Conservation (phyloP, 1,284 basidiomycete species). For the Inonotus obliquus region DNA sequence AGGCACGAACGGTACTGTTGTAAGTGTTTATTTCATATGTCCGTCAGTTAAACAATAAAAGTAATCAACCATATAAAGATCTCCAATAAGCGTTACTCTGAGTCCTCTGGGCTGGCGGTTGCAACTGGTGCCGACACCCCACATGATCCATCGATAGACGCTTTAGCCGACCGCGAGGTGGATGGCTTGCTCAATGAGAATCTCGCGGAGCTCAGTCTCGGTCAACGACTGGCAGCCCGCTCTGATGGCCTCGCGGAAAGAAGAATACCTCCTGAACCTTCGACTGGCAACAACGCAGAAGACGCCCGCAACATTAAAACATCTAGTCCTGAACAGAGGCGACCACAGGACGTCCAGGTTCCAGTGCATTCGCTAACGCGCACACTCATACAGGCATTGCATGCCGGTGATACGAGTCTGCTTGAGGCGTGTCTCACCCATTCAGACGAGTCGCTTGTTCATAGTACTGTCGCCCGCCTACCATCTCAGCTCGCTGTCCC, state of each 20-base stretch:
- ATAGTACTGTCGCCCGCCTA: slow-evolving; percentile 84
- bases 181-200: slow-evolving; percentile 78
- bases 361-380: slow-evolving; percentile 89
- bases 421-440: slow-evolving; percentile 88
- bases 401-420: slow-evolving; percentile 88
- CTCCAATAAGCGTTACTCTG: slow-evolving; percentile 55
- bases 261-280: slow-evolving; percentile 23
- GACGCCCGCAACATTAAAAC: slow-evolving; percentile 7
- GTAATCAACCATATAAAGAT: slow-evolving; percentile 27
- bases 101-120: slow-evolving; percentile 55
- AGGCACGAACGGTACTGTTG: slow-evolving; percentile 15
- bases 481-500: slow-evolving; percentile 89
- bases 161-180: slow-evolving; percentile 41
- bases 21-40: slow-evolving; percentile 18
- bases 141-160: slow-evolving; percentile 54
- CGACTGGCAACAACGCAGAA: slow-evolving; percentile 45
- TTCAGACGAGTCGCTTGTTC: slow-evolving; percentile 77
- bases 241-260: slow-evolving; percentile 41
- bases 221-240: slow-evolving; percentile 77
- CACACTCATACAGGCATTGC: slow-evolving; percentile 93
- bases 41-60: not conserved
- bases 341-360: slow-evolving; percentile 29
- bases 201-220: slow-evolving; percentile 84
- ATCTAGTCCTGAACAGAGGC: not conserved
- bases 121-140: slow-evolving; percentile 60